Evolutionary conservation across 257 asterid species (phyloP).

Genomic region (Petrea volubilis): DNA sequence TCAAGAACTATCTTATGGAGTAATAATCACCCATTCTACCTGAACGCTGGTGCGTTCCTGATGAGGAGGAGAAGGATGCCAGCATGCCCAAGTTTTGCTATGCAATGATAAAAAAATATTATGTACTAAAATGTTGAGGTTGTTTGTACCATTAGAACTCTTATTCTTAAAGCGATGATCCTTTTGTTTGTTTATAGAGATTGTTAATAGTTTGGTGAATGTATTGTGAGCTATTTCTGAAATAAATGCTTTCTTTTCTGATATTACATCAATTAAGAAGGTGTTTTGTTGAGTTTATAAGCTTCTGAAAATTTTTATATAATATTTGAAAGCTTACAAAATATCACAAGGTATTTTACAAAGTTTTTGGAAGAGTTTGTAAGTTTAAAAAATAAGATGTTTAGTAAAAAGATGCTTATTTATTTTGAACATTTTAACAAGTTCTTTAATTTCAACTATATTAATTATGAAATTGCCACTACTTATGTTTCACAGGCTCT

Average conservation of each 20-base stretch:
- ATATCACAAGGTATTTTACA: too few species aligned
- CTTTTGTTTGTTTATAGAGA: conserved; percentile 21
- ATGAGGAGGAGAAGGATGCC: not conserved
- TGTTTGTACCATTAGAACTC: conserved; percentile 29
- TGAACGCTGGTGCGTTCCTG: not conserved
- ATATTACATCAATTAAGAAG: too few species aligned
- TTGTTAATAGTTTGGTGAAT: conserved; percentile 5
- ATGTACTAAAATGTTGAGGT: conserved; percentile 24
- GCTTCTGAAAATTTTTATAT: too few species aligned
- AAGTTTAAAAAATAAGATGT: too few species aligned
- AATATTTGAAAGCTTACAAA: too few species aligned
- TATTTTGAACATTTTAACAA: too few species aligned
- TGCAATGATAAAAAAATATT: conserved; percentile 4
- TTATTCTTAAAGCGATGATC: conserved; percentile 2
- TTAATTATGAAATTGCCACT: too few species aligned
- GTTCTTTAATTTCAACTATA: too few species aligned
- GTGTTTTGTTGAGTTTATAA: too few species aligned
- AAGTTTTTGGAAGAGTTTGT: too few species aligned
- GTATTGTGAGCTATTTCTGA: conserved; percentile 8
- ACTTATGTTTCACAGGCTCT: too few species aligned
- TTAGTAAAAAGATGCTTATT: too few species aligned
- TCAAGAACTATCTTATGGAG: not conserved
- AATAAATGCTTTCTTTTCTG: conserved; percentile 14
- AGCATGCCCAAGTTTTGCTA: conserved; percentile 6
- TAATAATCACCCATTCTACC: not conserved